Evolutionary conservation across 2,329 filamentous ascomycete species (phyloP).

Genomic region (Ophiostoma novo-ulmi): DNA sequence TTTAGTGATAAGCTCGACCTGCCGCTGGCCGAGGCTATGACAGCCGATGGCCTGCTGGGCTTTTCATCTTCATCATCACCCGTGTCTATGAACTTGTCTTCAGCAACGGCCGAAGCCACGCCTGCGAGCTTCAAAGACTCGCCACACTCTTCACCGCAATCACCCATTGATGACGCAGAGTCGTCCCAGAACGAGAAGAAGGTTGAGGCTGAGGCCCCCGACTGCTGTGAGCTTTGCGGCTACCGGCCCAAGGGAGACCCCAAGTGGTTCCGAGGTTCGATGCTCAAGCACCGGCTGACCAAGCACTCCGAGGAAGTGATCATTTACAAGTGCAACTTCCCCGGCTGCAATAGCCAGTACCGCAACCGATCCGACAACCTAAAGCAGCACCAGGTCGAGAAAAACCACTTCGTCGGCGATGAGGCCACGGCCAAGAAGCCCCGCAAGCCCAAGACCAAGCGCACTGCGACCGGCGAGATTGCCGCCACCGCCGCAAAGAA

Average conservation of each 20-base stretch:
- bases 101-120: neutral
- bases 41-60: neutral
- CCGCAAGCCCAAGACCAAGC: conserved; percentile 20
- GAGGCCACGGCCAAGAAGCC: conserved; percentile 32
- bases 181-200: conserved; percentile 19
- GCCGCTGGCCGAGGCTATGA: conserved; percentile 8
- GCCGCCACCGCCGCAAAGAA: neutral
- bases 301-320: conserved; percentile 48
- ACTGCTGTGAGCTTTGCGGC: conserved; percentile 48
- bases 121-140: neutral
- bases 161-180: neutral
- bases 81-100: neutral
- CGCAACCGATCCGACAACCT: conserved; percentile 54
- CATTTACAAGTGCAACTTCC: conserved; percentile 50
- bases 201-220: conserved; percentile 37
- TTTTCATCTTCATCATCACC: neutral
- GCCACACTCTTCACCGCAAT: neutral
- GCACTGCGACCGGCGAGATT: neutral
- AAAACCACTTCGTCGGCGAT: conserved; percentile 49
- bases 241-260: conserved; percentile 53
- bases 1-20: conserved; percentile 5
- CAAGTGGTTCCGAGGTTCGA: conserved; percentile 55
- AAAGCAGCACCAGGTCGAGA: conserved; percentile 52
- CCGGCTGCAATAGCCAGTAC: conserved; percentile 51
- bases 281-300: conserved; percentile 54